Base-by-base conservation (phyloP, 129 eudicot genomes). In the Solidago caesia region DNA sequence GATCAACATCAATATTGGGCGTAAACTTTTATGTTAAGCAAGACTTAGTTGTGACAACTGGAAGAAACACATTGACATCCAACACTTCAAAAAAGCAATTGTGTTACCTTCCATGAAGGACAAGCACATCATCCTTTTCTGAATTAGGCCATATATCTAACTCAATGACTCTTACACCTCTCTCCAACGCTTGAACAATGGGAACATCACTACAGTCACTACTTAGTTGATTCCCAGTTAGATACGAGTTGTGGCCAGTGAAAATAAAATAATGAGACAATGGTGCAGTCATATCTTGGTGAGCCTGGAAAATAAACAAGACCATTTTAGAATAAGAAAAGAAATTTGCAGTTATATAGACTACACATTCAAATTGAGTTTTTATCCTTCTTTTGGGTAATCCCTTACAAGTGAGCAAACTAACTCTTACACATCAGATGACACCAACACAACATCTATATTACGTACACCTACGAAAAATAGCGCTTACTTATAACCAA, bases 131-230 rank as follows among this genome's bases (percentile, higher is more conserved):
- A 39, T 93, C 96, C 3, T 87, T 82, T 7, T 80, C 14, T 43
- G 98, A 93, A 82, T 93, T 93, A 27, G 98, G 96, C 98, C 98
- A 93, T 77, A 93, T 84, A 74, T 93, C 98, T 81, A 93, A 81
- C 78, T 93, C 98, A 56, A 93, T 88, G 33, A 88, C 98, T 83
- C 98, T 84, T 33, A 93, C 98, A 6, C 96, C 95, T 64, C 80
- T 85, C 43, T 83, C 84, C 61, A 93, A 64, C 29, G 98, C 96
- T 27, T 86, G 81, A 70, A 90, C 85, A 80, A 93, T 93, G 13
- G 98, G 98, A 61, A 82, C 84, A 62, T 93, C 98, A 70, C 98
- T 93, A 81, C 98, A 90, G 48, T 90, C 96, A 46, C 98, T 93
- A 53, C 88, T 93, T 29, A 93, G 84, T 67, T 93, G 98, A 78